A percentile compares a stretch with the other conserved stretches of the same genome.
Evolutionary conservation across 2,329 filamentous ascomycete genomes (phyloP).

Genomic region (Pestalotiopsis sp.): DNA sequence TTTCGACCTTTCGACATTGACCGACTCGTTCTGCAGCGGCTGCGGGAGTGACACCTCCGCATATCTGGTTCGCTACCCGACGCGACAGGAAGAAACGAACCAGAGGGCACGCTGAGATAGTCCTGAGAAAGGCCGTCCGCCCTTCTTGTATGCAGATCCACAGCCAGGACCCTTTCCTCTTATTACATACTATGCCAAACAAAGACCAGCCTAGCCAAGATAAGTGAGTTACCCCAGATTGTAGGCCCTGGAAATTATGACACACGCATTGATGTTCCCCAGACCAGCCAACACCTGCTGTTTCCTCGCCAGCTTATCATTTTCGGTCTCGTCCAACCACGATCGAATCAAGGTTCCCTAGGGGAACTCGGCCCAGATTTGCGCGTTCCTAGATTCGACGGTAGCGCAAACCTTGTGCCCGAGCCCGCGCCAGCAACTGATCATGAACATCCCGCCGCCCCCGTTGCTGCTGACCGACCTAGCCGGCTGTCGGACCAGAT

Average conservation of each 20-base stretch:
- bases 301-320: background rate
- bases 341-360: background rate
- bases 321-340: background rate
- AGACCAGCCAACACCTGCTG: background rate
- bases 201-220: background rate
- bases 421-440: background rate
- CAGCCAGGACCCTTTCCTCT: too few relatives aligned
- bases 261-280: background rate
- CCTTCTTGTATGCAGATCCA: background rate
- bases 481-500: background rate
- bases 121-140: background rate
- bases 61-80: background rate
- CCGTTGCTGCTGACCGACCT: background rate
- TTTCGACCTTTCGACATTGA: background rate
- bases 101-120: background rate
- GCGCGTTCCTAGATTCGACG: background rate
- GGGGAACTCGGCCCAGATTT: background rate
- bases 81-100: background rate
- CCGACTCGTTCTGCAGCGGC: background rate
- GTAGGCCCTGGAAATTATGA: background rate
- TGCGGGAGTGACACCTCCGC: background rate
- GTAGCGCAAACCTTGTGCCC: background rate
- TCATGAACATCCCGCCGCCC: background rate
- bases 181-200: too few relatives aligned
- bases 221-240: background rate